Percentiles rank a stretch among this genome's conserved stretches.
phyloP scores from a whole-genome alignment of 1,139 yeast species.

The Scheffersomyces lignicola region DNA sequence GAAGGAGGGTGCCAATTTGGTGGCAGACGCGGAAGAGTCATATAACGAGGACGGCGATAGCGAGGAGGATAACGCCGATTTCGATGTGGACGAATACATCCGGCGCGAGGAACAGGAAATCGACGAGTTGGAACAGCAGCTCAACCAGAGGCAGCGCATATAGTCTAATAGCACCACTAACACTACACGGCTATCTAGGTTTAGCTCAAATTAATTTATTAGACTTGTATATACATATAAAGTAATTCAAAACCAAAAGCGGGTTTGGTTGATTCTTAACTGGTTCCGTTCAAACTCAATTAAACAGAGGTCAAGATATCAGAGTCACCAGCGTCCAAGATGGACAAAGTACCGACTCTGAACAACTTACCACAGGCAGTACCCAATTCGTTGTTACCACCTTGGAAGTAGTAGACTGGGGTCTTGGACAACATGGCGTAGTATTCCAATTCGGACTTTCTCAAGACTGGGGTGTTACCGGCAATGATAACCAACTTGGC shows the following conservation, averaged over 20 bases:
- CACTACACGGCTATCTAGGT: neutral
- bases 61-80: slow-evolving; percentile 14
- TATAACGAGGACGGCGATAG: slow-evolving; percentile 9
- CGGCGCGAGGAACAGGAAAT: slow-evolving; percentile 36
- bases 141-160: slow-evolving; percentile 17
- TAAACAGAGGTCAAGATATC: slow-evolving; percentile 76
- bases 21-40: slow-evolving; percentile 10
- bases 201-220: slow-evolving; percentile 6
- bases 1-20: slow-evolving; percentile 12
- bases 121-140: slow-evolving; percentile 27
- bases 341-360: slow-evolving; percentile 98
- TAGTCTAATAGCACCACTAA: neutral
- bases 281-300: slow-evolving; percentile 10
- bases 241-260: slow-evolving; percentile 6
- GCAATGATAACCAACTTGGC: slow-evolving; percentile 98
- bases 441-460: slow-evolving; percentile 99
- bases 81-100: slow-evolving; percentile 34
- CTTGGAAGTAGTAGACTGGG: slow-evolving; percentile 97
- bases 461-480: slow-evolving; percentile 99
- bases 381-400: slow-evolving; percentile 99
- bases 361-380: slow-evolving; percentile 99
- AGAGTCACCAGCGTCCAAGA: slow-evolving; percentile 99
- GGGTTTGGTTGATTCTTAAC: slow-evolving; percentile 5
- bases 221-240: slow-evolving; percentile 11
- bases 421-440: slow-evolving; percentile 99